Base-by-base conservation (phyloP, 179 eudicot species). In the Camellia oleifera region DNA sequence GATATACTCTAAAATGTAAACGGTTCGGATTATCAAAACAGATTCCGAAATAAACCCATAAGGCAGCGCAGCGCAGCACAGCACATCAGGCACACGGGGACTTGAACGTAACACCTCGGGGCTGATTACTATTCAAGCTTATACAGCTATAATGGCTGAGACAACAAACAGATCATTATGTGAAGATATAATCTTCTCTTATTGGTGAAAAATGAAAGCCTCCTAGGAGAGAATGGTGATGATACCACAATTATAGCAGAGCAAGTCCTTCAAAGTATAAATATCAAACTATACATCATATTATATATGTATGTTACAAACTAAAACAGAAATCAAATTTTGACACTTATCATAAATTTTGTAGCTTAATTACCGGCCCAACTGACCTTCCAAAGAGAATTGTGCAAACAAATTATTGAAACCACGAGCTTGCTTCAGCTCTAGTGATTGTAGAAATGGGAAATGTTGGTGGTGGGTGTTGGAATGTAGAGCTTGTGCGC, bases 381-480 rank as follows among this genome's bases (percentile, higher is more conserved):
- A 8, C 70, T 70, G 81, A 48, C 44, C 45, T 76, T 79, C 70
- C n/a, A 26, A 70, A 69, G 68, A 46, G 58, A 40, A 48, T 32
- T 66, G 44, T 7, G 53, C 18, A 48, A 8, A n/a, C 23, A 44
- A 44, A 69, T 69, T 69, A 17, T 69, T 69, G 72, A 15, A 44
- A 20, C 26, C 17, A 13, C 11, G 17, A 8, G 44, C 40, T 45
- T 69, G 76, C 45, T 72, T 79, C 72, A 79, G 77, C 4, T 48
- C 57, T 72, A 62, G 69, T 60, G 75, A 50, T 53, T 48, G 70
- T 72, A 48, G 52, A 20, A 72, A 48, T 13, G 71, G 17, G 63
- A 52, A 48, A 57, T 46, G 69, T 17, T 52, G 44, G 65, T 58
- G 61, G 76, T 44, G 57, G 81, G 46, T n/a, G 63, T 18, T 72